A percentile compares a stretch with the other conserved stretches of the same genome.
Conservation (phyloP, 345 rosid species). For the Lepidium didymum region DNA sequence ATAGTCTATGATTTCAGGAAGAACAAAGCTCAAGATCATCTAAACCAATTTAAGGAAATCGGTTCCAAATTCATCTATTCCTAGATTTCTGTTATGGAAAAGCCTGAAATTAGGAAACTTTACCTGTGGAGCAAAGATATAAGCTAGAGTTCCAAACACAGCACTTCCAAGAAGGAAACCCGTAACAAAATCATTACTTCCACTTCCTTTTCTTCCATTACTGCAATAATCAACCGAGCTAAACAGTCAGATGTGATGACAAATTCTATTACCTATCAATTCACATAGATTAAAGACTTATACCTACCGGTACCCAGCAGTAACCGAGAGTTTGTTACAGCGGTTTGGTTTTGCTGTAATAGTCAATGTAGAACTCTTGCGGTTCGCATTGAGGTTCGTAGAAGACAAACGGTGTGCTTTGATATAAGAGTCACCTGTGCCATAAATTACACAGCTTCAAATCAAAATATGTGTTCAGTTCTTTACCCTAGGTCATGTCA, state of each 20-base stretch:
- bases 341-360: conserved; percentile 30
- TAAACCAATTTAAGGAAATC: background rate
- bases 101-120: conserved; percentile 31
- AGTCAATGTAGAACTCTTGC: conserved; percentile 25
- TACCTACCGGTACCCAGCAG: conserved; percentile 47
- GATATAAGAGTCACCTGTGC: conserved; percentile 37
- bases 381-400: conserved; percentile 31
- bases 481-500: background rate
- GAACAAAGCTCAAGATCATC: background rate
- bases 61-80: conserved; percentile 8
- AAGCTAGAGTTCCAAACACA: conserved; percentile 63
- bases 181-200: conserved; percentile 55
- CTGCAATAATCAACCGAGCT: conserved; percentile 4
- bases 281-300: background rate
- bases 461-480: background rate
- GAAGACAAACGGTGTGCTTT: conserved; percentile 31
- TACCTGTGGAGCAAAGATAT: conserved; percentile 81
- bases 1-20: background rate
- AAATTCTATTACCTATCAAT: background rate
- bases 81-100: conserved; percentile 36
- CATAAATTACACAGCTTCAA: background rate
- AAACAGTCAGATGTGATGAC: background rate
- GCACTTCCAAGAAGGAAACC: conserved; percentile 85
- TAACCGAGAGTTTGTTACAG: conserved; percentile 31
- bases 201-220: conserved; percentile 33